A percentile compares a stretch with the other conserved stretches of the same genome.
Evolutionary conservation across 192 early-diverging fungal genomes (phyloP).

Genomic region (Umbelopsis vinacea): DNA sequence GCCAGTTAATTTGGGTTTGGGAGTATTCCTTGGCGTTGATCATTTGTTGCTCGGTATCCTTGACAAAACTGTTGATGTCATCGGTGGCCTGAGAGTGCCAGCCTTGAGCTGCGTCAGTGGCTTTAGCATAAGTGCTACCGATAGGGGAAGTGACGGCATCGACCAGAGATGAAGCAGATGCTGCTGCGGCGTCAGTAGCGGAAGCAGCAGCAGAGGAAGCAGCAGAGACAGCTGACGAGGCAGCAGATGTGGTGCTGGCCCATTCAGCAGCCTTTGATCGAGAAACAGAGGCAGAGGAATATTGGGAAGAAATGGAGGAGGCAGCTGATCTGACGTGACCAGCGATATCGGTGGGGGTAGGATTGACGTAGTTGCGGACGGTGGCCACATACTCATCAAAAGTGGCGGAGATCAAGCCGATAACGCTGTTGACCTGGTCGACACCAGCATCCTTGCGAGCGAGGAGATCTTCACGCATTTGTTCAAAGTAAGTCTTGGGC

Average conservation of each 20-base stretch:
- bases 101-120: conserved; percentile 5
- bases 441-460: conserved; percentile 2
- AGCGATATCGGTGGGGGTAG: conserved; percentile 5
- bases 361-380: conserved; percentile 7
- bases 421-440: not conserved
- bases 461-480: conserved; percentile 12
- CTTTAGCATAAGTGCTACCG: conserved; percentile 16
- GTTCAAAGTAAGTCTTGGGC: conserved; percentile 9
- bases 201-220: conserved; percentile 24
- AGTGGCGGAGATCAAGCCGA: not conserved
- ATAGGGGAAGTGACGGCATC: not conserved
- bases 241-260: not conserved
- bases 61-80: conserved; percentile 7
- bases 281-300: conserved; percentile 1
- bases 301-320: conserved; percentile 1
- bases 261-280: conserved; percentile 9
- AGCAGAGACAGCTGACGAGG: conserved; percentile 21
- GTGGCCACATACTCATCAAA: conserved; percentile 16
- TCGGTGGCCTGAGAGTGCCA: not conserved
- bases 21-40: conserved; percentile 21
- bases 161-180: not conserved
- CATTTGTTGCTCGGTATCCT: conserved; percentile 8
- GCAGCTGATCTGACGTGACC: conserved; percentile 17
- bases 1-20: conserved; percentile 31
- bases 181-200: not conserved